A percentile compares a stretch with the other conserved stretches of the same genome.
phyloP scores from a whole-genome alignment of 768 basidiomycete genomes.

The Tylopilus cervinicoccineus region DNA sequence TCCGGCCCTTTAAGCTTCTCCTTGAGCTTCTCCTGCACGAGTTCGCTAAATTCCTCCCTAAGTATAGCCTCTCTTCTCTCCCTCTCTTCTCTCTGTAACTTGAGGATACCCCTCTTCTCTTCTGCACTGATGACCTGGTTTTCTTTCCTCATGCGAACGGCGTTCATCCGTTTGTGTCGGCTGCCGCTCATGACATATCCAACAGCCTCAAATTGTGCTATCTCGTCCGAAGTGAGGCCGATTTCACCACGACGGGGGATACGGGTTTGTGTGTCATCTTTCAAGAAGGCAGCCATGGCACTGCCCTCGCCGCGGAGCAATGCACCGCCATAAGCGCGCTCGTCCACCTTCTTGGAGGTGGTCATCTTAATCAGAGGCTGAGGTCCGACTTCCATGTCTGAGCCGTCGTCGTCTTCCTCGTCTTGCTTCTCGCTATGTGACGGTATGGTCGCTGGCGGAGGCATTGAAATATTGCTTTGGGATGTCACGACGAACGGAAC shows the following conservation, averaged over 20 bases:
- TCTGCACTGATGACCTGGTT: conserved; percentile 99
- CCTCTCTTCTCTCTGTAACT: conserved; percentile 92
- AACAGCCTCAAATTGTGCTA: conserved; percentile 79
- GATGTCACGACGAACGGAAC: conserved; percentile 25
- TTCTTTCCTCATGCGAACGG: conserved; percentile 97
- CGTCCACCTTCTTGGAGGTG: conserved; percentile 58
- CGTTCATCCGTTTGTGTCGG: conserved; percentile 95
- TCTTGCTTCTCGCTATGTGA: conserved; percentile 10
- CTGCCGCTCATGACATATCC: conserved; percentile 99
- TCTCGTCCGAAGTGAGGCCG: conserved; percentile 83
- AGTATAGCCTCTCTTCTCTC: conserved; percentile 87
- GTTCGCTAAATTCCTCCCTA: conserved; percentile 84
- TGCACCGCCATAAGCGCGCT: conserved; percentile 85
- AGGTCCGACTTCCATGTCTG: conserved; percentile 77
- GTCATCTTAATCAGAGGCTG: conserved; percentile 49
- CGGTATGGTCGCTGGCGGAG: conserved; percentile 20
- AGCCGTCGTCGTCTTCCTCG: conserved; percentile 36
- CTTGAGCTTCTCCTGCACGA: conserved; percentile 65
- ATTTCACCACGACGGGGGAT: conserved; percentile 99
- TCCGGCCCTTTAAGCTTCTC: conserved; percentile 42
- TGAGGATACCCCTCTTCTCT: conserved; percentile 94
- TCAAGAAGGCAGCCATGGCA: conserved; percentile 96
- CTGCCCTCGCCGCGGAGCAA: conserved; percentile 92
- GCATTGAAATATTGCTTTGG: conserved; percentile 20
- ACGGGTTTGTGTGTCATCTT: conserved; percentile 77